Evolutionary conservation across 1,139 yeast species (phyloP), one percentile per base, ranked within the genome.

Genomic region (Kurtzmaniella quercitrusa): DNA sequence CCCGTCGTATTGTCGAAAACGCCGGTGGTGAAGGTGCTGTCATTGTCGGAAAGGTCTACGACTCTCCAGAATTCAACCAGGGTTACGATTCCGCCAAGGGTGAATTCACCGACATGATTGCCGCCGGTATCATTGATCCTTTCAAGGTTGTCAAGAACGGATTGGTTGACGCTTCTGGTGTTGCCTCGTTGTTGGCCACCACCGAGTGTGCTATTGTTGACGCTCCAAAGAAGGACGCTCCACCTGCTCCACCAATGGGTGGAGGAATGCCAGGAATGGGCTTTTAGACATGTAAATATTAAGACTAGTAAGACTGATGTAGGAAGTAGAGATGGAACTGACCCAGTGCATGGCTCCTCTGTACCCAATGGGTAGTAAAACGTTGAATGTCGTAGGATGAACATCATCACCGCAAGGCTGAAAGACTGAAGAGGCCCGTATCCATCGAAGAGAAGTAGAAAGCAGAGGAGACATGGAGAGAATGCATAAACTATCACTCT

Each of bases 1-100:
- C 98, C 45, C 89, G 86, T 73, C 87, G 91, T 70, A 93, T 93
- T 61, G 93, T 93, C 56, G 98, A 94, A 72, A 93, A 93, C 62
- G 97, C 98, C 45, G 99, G 99, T 65, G 96, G 90, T 66, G 98
- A 93, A 77, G 98, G 97, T 58, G 81, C 98, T 34, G 98, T 94
- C 48, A 84, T 93, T 59, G 97, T 93, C 53, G 98, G 98, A 53
- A 93, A 93, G 79, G 80, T 93, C 56, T 91, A 82, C 63, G 94
- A 79, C 59, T 94, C 93, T 52, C 79, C 77, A 41, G 88, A 87
- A 51, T 94, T 93, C 79, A 85, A 88, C 77, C 75, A 70, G 64
- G 99, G 99, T 70, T 94, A 82, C 76, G 94, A 93, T 70, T 86
- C 98, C 38, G 79, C 96, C 53, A 88, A 86, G 69, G 94, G 96